phyloP scores from a whole-genome alignment of 345 rosid genomes.

The Sisymbrium altissimum region DNA sequence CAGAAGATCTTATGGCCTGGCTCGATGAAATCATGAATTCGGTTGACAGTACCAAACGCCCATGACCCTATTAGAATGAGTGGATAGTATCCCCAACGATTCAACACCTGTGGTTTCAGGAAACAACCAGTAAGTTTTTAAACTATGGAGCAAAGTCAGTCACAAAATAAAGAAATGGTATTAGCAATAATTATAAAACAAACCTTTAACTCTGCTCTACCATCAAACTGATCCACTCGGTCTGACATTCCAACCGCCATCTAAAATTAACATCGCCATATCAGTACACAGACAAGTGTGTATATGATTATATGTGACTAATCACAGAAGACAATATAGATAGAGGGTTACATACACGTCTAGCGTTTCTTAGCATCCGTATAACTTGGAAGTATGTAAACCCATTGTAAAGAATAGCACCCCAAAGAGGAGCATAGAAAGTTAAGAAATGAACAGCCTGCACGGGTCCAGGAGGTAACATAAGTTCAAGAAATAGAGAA shows the following conservation, averaged over 20 bases:
- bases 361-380: conserved; percentile 90
- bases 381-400: conserved; percentile 91
- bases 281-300: conserved; percentile 2
- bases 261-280: conserved; percentile 38
- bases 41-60: conserved; percentile 91
- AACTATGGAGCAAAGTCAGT: not conserved
- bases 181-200: not conserved
- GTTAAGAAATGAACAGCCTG: conserved; percentile 94
- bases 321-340: not conserved
- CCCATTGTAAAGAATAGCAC: conserved; percentile 95
- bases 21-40: conserved; percentile 74
- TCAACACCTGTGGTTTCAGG: conserved; percentile 56
- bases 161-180: not conserved
- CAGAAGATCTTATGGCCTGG: conserved; percentile 84
- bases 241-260: conserved; percentile 97
- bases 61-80: conserved; percentile 91
- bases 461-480: conserved; percentile 8
- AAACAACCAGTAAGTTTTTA: conserved; percentile 1
- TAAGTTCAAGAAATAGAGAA: not conserved
- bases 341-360: conserved; percentile 53
- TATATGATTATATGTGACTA: not conserved
- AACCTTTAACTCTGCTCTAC: conserved; percentile 78
- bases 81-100: conserved; percentile 96
- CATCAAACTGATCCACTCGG: conserved; percentile 57
- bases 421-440: conserved; percentile 89